phyloP scores from a whole-genome alignment of 805 yeast genomes.

The Candida chilensis region DNA sequence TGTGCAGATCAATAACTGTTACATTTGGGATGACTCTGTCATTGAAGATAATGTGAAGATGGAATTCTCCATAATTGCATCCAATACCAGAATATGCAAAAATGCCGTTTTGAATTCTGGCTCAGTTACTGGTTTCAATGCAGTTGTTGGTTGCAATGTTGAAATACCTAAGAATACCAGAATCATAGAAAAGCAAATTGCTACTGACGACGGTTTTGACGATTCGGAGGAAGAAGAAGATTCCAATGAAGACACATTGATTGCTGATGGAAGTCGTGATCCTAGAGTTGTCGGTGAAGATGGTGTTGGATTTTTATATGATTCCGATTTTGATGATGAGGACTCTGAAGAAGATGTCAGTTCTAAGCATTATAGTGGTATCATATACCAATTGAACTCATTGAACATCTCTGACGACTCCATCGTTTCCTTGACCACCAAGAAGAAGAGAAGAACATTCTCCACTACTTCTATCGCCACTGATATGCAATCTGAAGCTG shows the following conservation, averaged over 20 bases:
- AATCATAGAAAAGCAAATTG: constrained; percentile 40
- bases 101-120: constrained; percentile 55
- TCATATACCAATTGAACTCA: constrained; percentile 36
- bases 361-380: constrained; percentile 23
- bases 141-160: constrained; percentile 48
- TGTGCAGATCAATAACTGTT: constrained; percentile 63
- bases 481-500: constrained; percentile 33
- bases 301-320: constrained; percentile 41
- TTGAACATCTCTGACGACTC: constrained; percentile 51
- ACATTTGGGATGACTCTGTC: constrained; percentile 77
- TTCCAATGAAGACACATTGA: constrained; percentile 2
- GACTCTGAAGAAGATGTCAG: constrained; percentile 26
- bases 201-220: constrained; percentile 16
- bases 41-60: constrained; percentile 59
- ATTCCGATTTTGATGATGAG: constrained; percentile 36
- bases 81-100: constrained; percentile 43
- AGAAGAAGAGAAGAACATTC: constrained; percentile 32
- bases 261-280: constrained; percentile 13
- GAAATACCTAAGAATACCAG: constrained; percentile 40
- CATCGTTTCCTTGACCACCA: constrained; percentile 39
- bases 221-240: constrained; percentile 15
- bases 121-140: constrained; percentile 71
- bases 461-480: constrained; percentile 30
- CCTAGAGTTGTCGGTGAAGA: constrained; percentile 30
- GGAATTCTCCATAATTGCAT: constrained; percentile 64